Conservation (phyloP, 768 basidiomycete species). For the Gymnopilus junonius region DNA sequence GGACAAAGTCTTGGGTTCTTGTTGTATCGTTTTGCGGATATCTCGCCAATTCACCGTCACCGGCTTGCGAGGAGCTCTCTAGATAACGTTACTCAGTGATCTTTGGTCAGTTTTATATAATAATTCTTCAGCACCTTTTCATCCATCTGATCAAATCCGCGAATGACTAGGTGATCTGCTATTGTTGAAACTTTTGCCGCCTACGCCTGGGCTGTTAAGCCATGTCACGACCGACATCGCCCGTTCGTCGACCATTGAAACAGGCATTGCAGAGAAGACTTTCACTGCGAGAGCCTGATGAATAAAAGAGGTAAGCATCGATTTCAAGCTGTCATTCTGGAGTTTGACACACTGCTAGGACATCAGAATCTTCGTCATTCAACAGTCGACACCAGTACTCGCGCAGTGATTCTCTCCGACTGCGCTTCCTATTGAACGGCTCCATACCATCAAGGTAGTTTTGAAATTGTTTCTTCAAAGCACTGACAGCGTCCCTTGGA, state of each 20-base stretch:
- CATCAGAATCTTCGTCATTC: background rate
- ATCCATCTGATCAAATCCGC: background rate
- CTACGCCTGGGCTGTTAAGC: constrained; percentile 21
- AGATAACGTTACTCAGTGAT: too few species aligned
- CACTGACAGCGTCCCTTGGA: background rate
- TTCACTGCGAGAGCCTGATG: constrained; percentile 8
- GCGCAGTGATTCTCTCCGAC: background rate
- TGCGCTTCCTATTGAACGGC: background rate
- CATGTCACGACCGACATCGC: constrained; percentile 24
- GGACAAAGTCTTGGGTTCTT: too few species aligned
- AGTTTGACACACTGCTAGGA: background rate
- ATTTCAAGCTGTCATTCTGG: background rate
- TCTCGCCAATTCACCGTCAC: background rate
- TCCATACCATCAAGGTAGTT: background rate
- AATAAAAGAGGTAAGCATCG: background rate
- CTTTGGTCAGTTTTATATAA: too few species aligned
- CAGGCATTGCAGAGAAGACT: constrained; percentile 11
- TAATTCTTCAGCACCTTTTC: too few species aligned
- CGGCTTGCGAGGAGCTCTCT: background rate
- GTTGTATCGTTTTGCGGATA: too few species aligned
- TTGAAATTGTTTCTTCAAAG: background rate
- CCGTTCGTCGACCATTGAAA: constrained; percentile 24
- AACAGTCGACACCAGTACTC: background rate
- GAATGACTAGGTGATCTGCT: background rate
- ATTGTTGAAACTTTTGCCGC: constrained; percentile 11